phyloP scores from a whole-genome alignment of 305 asterid species.

The Fraxinus nigra region DNA sequence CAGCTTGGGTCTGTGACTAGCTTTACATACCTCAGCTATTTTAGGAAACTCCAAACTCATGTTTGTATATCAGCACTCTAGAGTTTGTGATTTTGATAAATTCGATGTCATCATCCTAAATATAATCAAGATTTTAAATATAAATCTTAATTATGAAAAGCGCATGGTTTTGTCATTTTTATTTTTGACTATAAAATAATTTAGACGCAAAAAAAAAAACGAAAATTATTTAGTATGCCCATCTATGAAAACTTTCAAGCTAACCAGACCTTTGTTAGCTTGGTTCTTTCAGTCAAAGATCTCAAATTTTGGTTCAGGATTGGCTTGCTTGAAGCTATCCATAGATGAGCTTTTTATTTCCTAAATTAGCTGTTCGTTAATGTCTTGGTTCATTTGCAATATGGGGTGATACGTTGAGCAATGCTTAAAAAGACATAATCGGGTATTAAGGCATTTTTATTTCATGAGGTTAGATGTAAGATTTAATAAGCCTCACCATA shows the following conservation, averaged over 20 bases:
- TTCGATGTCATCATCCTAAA: neutral
- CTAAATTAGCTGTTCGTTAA: neutral
- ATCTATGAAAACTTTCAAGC: neutral
- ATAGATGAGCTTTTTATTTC: neutral
- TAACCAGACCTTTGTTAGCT: neutral
- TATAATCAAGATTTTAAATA: neutral
- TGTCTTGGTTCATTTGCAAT: neutral
- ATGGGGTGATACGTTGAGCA: neutral
- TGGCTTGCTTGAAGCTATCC: neutral
- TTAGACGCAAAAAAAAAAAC: neutral
- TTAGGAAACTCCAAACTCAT: neutral
- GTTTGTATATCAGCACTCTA: neutral
- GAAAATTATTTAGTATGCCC: neutral
- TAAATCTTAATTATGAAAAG: neutral
- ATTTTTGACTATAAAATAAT: neutral
- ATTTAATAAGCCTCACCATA: neutral
- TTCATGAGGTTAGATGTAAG: neutral
- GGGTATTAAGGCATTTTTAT: neutral
- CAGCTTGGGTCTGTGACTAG: neutral
- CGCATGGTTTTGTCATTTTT: neutral
- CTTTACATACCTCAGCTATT: neutral
- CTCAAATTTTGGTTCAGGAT: neutral
- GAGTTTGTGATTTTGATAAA: neutral
- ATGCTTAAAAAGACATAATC: neutral
- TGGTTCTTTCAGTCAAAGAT: neutral